phyloP scores from a whole-genome alignment of 1,139 yeast genomes.

The Kodamaea sp. region DNA sequence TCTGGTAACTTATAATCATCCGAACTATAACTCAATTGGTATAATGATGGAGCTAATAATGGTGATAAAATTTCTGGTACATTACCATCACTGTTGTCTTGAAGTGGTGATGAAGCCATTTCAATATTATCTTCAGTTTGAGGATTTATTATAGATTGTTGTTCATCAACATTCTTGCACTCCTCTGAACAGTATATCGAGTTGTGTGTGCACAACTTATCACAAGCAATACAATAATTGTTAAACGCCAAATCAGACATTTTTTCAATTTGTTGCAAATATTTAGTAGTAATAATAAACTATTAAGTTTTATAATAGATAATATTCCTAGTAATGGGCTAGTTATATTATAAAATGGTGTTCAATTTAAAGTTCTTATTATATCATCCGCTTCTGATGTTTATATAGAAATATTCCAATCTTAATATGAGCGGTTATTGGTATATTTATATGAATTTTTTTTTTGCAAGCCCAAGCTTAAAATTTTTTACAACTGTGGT shows the following conservation, averaged over 20 bases:
- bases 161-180: constrained; percentile 49
- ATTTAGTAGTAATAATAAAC: neutral
- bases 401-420: neutral
- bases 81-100: constrained; percentile 45
- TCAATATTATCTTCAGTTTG: neutral
- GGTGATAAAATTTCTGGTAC: constrained; percentile 31
- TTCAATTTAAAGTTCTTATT: neutral
- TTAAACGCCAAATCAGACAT: constrained; percentile 52
- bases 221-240: constrained; percentile 66
- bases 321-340: neutral
- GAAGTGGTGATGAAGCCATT: neutral
- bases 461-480: constrained; percentile 19
- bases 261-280: neutral
- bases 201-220: constrained; percentile 50
- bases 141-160: constrained; percentile 7
- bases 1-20: neutral
- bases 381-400: neutral
- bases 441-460: constrained; percentile 13
- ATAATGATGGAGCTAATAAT: constrained; percentile 33
- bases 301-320: neutral
- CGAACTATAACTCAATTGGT: constrained; percentile 6
- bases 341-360: too few relatives aligned
- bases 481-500: constrained; percentile 6
- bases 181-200: constrained; percentile 59
- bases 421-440: constrained; percentile 11